These are phyloP conservation scores for Aplosporella prunicola DNA, from an alignment of 2,329 filamentous ascomycete species.

Conservation along the genomic window DNA sequence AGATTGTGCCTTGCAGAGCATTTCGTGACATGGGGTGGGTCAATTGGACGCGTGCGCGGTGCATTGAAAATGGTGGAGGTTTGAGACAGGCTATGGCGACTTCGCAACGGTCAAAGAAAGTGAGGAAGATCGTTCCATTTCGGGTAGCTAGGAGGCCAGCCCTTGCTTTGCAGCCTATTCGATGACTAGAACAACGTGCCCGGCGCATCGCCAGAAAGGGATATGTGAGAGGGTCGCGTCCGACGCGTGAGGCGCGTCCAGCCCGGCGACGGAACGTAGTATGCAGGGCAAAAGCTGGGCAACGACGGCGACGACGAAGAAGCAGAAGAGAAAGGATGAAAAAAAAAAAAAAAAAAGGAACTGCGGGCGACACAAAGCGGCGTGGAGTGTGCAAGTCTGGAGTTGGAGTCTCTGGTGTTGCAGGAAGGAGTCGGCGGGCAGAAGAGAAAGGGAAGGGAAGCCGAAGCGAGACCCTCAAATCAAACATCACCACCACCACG, in stretches of 20 bases:
- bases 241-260: slow-evolving; percentile 10
- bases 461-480: slow-evolving; percentile 10
- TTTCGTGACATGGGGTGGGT: slow-evolving; percentile 8
- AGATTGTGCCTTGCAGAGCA: slow-evolving; percentile 29
- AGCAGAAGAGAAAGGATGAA: not conserved
- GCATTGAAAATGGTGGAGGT: slow-evolving; percentile 4
- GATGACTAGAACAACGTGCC: not conserved
- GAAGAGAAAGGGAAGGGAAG: not conserved
- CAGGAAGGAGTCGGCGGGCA: slow-evolving; percentile 3
- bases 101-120: slow-evolving; percentile 9
- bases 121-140: slow-evolving; percentile 7
- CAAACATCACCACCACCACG: no score
- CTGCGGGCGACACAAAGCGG: not conserved
- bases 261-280: no score
- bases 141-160: slow-evolving; percentile 11
- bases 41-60: slow-evolving; percentile 10
- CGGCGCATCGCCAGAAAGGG: slow-evolving; percentile 11
- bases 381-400: not conserved
- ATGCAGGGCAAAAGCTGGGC: not conserved
- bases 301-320: not conserved
- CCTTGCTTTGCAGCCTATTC: slow-evolving; percentile 9
- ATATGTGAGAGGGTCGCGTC: slow-evolving; percentile 3
- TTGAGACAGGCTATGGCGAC: slow-evolving; percentile 6
- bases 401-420: not conserved
- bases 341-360: not conserved